Base-by-base conservation (phyloP, 352 stramenopile genomes). In the Pythium brachiatum region DNA sequence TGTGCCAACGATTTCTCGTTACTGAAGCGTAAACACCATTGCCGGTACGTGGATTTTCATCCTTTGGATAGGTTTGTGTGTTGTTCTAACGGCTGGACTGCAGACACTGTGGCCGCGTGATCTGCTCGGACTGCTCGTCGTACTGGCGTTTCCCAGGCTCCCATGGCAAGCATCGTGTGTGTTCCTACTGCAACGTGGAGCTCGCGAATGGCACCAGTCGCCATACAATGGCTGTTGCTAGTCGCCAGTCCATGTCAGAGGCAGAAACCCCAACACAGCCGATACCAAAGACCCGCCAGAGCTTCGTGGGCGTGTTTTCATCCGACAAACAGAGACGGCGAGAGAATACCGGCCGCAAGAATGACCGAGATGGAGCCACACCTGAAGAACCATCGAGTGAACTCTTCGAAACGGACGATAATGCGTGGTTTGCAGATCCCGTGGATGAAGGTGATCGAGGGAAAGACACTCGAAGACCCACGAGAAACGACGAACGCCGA, bases 11-110 rank as follows among this genome's bases (percentile, higher is more conserved):
- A 79, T 20, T 93, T 93, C 38, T 91, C 83, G 36, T 48, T 93
- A 15, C 61, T 90, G 48, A 77, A 73, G 57, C 78, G 83, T 53
- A 91, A 89, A 62, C 83, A 93, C 39, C 83, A 93, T 58, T 93
- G 83, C 50, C 78, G 83, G 60, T 83, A 74, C 55, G 72, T 60
- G 2, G 1, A 20, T 53, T 57, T 18, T 26, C 5, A n/a, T n/a
- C n/a, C n/a, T n/a, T n/a, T n/a, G n/a, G n/a, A n/a, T n/a, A n/a
- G n/a, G n/a, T n/a, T n/a, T n/a, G n/a, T n/a, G n/a, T 57, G 23
- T 23, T 32, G 20, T 31, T 7, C n/a, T 44, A n/a, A 41, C 29
- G 20, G 4, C 18, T n/a, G n/a, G n/a, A n/a, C n/a, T n/a, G 9
- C 43, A 83, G 75, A 15, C 59, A 70, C 32, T 92, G 83, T 23